phyloP scores from a whole-genome alignment of 441 rosid species.

The Gossypium schwendimanii region DNA sequence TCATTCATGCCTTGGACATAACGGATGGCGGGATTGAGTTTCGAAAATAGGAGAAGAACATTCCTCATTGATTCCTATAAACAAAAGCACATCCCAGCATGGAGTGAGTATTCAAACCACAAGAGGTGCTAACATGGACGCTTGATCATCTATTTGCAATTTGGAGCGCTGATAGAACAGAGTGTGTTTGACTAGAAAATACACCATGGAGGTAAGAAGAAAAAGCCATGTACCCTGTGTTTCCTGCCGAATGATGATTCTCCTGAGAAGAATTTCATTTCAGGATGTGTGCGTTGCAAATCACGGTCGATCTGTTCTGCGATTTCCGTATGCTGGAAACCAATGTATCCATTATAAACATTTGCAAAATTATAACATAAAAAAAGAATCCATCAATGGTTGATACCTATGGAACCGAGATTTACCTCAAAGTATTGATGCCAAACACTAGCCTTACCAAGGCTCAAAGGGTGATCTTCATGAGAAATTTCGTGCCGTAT shows the following conservation, averaged over 20 bases:
- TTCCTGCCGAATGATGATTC: constrained; percentile 45
- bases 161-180: background rate
- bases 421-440: constrained; percentile 55
- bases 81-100: background rate
- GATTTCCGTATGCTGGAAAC: constrained; percentile 53
- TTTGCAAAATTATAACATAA: constrained; percentile 4
- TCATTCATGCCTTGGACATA: constrained; percentile 84
- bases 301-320: constrained; percentile 67
- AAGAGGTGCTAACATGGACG: background rate
- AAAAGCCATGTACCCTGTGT: constrained; percentile 35
- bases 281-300: constrained; percentile 59
- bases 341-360: constrained; percentile 10
- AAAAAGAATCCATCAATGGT: constrained; percentile 9
- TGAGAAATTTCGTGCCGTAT: constrained; percentile 47
- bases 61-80: constrained; percentile 60
- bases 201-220: background rate
- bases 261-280: constrained; percentile 63
- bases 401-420: background rate
- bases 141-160: background rate
- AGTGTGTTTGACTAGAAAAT: background rate
- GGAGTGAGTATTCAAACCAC: constrained; percentile 5
- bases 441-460: constrained; percentile 58
- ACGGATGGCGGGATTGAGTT: constrained; percentile 64
- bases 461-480: constrained; percentile 73
- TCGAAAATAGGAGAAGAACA: constrained; percentile 59